Evolutionary conservation across 805 yeast genomes (phyloP).

Genomic region (Teunomyces lycoperdinae): DNA sequence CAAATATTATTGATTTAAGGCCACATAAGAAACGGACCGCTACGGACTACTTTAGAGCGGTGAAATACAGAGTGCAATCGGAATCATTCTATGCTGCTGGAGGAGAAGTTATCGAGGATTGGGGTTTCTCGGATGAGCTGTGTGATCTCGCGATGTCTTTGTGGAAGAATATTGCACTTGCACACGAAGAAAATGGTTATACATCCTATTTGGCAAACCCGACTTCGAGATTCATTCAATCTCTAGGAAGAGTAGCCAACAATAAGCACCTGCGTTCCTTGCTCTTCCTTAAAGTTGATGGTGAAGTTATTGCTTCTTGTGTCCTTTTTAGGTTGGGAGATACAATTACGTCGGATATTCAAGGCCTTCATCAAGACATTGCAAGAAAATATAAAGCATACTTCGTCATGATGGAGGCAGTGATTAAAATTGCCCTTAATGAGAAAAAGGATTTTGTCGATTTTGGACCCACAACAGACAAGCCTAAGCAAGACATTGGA

Average conservation of each 20-base stretch:
- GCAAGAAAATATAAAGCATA: constrained; percentile 40
- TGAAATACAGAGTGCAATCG: constrained; percentile 40
- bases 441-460: constrained; percentile 39
- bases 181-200: constrained; percentile 33
- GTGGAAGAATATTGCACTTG: constrained; percentile 39
- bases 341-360: constrained; percentile 44
- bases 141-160: constrained; percentile 29
- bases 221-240: constrained; percentile 22
- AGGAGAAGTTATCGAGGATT: constrained; percentile 33
- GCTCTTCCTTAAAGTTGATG: constrained; percentile 37
- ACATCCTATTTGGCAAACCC: constrained; percentile 38
- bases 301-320: constrained; percentile 37
- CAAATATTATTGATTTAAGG: constrained; percentile 42
- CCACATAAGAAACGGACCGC: constrained; percentile 28
- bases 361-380: constrained; percentile 40
- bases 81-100: constrained; percentile 30
- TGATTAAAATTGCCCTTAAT: constrained; percentile 36
- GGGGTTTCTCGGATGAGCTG: constrained; percentile 26
- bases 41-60: constrained; percentile 35
- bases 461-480: constrained; percentile 46
- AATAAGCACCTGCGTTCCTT: constrained; percentile 26
- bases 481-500: constrained; percentile 42
- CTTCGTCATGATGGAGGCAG: constrained; percentile 48
- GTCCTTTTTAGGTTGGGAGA: constrained; percentile 42
- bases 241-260: constrained; percentile 22